These are phyloP conservation scores for Erucastrum elatum DNA, from an alignment of 345 rosid genomes.

Conservation along the genomic window DNA sequence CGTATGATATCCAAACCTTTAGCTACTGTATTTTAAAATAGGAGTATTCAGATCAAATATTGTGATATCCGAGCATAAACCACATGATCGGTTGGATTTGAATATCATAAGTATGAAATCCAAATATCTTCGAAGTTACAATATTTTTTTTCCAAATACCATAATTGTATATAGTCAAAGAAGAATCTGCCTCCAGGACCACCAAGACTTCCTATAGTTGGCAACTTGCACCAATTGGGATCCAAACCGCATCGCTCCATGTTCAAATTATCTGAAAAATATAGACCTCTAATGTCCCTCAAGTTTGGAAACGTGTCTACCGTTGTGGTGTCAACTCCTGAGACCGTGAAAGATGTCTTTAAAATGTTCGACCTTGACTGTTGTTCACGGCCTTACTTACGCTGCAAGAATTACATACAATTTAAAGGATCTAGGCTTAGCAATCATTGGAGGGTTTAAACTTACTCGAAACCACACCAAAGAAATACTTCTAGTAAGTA, in stretches of 20 bases:
- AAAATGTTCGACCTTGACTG: slow-evolving; percentile 40
- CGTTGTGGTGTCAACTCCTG: slow-evolving; percentile 47
- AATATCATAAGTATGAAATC: no score
- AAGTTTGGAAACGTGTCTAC: slow-evolving; percentile 45
- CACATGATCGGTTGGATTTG: no score
- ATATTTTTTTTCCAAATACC: no score
- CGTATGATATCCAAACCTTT: no score
- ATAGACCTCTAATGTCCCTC: no score
- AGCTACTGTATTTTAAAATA: no score
- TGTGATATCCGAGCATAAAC: no score
- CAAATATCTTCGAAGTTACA: no score
- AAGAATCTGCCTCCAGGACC: slow-evolving; percentile 44
- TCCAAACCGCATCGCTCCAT: slow-evolving; percentile 40
- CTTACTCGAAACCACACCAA: slow-evolving; percentile 45
- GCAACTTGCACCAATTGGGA: slow-evolving; percentile 50
- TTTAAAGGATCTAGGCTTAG: slow-evolving; percentile 32
- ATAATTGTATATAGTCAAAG: no score
- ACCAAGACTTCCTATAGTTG: slow-evolving; percentile 44
- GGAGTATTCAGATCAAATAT: no score
- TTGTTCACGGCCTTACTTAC: slow-evolving; percentile 44
- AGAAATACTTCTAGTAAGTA: slow-evolving; percentile 47
- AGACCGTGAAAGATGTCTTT: slow-evolving; percentile 40
- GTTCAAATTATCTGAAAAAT: slow-evolving; percentile 36
- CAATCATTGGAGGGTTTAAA: slow-evolving; percentile 19
- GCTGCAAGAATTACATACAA: slow-evolving; percentile 33